phyloP scores from a whole-genome alignment of 805 yeast species.

The Myxozyma kluyveri region DNA sequence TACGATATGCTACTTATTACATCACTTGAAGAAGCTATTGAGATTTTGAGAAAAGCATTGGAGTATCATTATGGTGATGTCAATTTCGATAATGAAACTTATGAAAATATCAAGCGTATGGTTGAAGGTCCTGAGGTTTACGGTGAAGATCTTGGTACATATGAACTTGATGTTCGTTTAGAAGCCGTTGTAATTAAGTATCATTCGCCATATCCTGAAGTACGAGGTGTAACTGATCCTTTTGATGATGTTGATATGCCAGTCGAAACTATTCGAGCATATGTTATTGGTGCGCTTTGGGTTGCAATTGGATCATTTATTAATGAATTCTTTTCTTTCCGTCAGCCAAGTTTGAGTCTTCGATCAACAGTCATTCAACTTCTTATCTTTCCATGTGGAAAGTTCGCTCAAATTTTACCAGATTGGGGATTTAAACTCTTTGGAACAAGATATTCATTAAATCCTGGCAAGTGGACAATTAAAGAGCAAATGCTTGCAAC shows the following conservation, averaged over 20 bases:
- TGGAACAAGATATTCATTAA: constrained; percentile 44
- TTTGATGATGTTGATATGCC: constrained; percentile 50
- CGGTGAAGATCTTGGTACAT: constrained; percentile 15
- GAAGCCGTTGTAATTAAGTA: constrained; percentile 21
- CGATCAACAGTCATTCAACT: constrained; percentile 66
- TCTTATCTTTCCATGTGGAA: constrained; percentile 58
- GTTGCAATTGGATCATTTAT: constrained; percentile 56
- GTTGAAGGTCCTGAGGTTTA: constrained; percentile 15
- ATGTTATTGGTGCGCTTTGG: constrained; percentile 53
- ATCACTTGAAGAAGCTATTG: constrained; percentile 41
- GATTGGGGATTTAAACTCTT: constrained; percentile 21
- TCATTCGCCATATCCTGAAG: constrained; percentile 57
- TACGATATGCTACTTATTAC: constrained; percentile 17
- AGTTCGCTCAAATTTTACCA: constrained; percentile 28
- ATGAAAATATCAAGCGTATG: constrained; percentile 12
- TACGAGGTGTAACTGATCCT: constrained; percentile 56
- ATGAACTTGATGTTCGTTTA: constrained; percentile 18
- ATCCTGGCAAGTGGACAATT: constrained; percentile 57
- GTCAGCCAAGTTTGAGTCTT: constrained; percentile 55
- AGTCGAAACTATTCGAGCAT: constrained; percentile 57
- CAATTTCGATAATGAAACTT: constrained; percentile 7
- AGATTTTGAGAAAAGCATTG: constrained; percentile 26
- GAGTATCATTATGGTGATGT: constrained; percentile 14
- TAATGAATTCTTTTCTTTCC: constrained; percentile 58
- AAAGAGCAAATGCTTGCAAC: constrained; percentile 64